phyloP scores from a whole-genome alignment of 1,284 basidiomycete species.

The Sporisorium scitamineum region DNA sequence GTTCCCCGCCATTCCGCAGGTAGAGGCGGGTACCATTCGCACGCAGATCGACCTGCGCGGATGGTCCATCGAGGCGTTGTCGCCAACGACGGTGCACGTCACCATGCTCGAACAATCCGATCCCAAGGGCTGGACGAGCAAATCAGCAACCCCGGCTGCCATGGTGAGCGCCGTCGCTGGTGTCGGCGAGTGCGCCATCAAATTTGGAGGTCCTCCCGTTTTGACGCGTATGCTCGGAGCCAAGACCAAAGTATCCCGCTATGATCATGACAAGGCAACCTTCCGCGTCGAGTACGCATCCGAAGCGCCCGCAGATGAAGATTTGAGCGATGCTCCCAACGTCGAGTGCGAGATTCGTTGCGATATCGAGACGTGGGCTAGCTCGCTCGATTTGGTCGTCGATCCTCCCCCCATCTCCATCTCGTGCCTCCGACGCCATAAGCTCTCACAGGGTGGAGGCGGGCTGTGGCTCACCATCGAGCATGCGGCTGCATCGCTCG shows the following conservation, averaged over 20 bases:
- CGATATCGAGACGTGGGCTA: constrained; percentile 91
- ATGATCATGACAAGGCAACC: constrained; percentile 86
- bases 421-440: constrained; percentile 85
- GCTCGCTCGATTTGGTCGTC: constrained; percentile 87
- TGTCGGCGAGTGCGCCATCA: constrained; percentile 91
- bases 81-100: constrained; percentile 92
- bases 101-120: constrained; percentile 97
- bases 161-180: constrained; percentile 82
- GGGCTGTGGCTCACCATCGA: constrained; percentile 96
- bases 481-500: constrained; percentile 82
- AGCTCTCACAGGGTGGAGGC: constrained; percentile 86
- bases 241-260: constrained; percentile 79
- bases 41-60: constrained; percentile 95
- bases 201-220: constrained; percentile 90
- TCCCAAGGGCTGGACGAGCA: constrained; percentile 96
- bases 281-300: constrained; percentile 89
- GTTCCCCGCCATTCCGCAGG: constrained; percentile 81
- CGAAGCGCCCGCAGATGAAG: constrained; percentile 19
- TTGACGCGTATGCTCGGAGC: constrained; percentile 85
- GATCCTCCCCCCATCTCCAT: constrained; percentile 92
- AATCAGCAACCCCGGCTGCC: constrained; percentile 88
- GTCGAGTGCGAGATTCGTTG: constrained; percentile 95
- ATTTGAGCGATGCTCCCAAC: constrained; percentile 70
- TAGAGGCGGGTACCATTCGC: constrained; percentile 81
- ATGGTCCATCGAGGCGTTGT: constrained; percentile 95